Percentiles rank a stretch among this genome's conserved stretches.
Conservation (phyloP, 495 filamentous ascomycete species). For the Friedmanniomyces simplex region DNA sequence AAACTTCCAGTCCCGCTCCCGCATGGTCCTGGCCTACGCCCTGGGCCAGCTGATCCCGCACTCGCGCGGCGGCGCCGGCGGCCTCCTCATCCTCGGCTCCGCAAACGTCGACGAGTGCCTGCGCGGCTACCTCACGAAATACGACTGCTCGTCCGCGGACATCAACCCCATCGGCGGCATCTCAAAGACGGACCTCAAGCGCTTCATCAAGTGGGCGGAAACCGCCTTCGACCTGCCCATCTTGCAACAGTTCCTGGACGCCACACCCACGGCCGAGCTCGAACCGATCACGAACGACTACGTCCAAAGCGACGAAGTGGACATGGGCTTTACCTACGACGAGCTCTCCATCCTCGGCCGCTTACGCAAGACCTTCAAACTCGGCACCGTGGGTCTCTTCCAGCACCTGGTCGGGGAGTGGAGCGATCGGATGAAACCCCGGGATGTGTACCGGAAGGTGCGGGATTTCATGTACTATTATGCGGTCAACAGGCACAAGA, state of each 20-base stretch:
- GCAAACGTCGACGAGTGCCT: conserved; percentile 48
- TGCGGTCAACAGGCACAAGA: conserved; percentile 39
- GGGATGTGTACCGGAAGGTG: conserved; percentile 48
- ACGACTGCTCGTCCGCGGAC: conserved; percentile 46
- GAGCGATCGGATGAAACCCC: conserved; percentile 20
- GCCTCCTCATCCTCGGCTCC: conserved; percentile 54
- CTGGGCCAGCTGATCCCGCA: conserved; percentile 60
- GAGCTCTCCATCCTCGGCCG: conserved; percentile 47
- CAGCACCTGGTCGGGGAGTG: conserved; percentile 45
- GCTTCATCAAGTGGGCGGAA: conserved; percentile 61
- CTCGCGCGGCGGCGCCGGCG: conserved; percentile 41
- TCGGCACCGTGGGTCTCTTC: conserved; percentile 65
- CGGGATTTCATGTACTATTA: conserved; percentile 59
- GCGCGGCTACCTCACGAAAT: conserved; percentile 65
- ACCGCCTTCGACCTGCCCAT: conserved; percentile 58
- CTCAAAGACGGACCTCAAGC: conserved; percentile 55
- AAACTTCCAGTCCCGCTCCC: conserved; percentile 66
- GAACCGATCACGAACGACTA: conserved; percentile 65
- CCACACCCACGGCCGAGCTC: conserved; percentile 72
- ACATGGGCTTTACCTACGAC: conserved; percentile 57
- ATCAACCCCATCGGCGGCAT: conserved; percentile 35
- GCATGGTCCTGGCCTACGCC: conserved; percentile 75
- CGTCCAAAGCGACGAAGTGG: conserved; percentile 61
- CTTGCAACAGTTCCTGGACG: conserved; percentile 61
- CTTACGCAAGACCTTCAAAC: conserved; percentile 59